Base-by-base conservation (phyloP, 495 filamentous ascomycete genomes). In the Neurospora terricola region DNA sequence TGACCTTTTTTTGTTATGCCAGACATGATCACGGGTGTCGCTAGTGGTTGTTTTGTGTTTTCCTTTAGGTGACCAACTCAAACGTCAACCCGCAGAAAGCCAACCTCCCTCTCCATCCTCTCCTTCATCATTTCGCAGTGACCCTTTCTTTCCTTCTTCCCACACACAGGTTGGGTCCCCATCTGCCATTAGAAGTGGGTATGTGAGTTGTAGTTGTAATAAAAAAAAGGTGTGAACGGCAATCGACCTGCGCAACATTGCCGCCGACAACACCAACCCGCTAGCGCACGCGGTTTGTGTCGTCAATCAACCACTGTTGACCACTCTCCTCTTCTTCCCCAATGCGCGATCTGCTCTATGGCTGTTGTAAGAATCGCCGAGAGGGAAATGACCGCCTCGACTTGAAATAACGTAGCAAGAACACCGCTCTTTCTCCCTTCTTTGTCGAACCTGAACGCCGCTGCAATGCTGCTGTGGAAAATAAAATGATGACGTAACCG, bases 391-490 rank as follows among this genome's bases (percentile, higher is more conserved):
- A 34, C 27, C 45, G 45, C 54, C 54, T 30, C 54, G 54, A 18
- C 54, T 66, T 21, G 42, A 62, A 69, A 68, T 23, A 69, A 62
- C 54, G 54, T 66, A 66, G 54, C 54, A 66, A 66, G 54, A 66
- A 66, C 18, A 66, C 54, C 54, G 54, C 54, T 66, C 54, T 18
- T 62, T 66, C 80, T 77, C 69, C 70, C 83, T 76, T 84, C 78
- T 75, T 72, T 70, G 72, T 73, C 75, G 70, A 76, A 72, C 74
- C 80, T 77, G 70, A 76, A 87, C 86, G 87, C 87, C 86, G 82
- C 76, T 88, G 86, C 87, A 86, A 88, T 88, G 87, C 86, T 83
- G 77, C 72, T 71, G 71, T 62, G 54, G 68, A 70, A 69, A 37
- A 21, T 73, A 74, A 71, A 73, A 72, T 54, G 42, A 54, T 66